These are phyloP conservation scores for Tubosaeta sp. DNA, from an alignment of 768 basidiomycete species.

Conservation along the genomic window DNA sequence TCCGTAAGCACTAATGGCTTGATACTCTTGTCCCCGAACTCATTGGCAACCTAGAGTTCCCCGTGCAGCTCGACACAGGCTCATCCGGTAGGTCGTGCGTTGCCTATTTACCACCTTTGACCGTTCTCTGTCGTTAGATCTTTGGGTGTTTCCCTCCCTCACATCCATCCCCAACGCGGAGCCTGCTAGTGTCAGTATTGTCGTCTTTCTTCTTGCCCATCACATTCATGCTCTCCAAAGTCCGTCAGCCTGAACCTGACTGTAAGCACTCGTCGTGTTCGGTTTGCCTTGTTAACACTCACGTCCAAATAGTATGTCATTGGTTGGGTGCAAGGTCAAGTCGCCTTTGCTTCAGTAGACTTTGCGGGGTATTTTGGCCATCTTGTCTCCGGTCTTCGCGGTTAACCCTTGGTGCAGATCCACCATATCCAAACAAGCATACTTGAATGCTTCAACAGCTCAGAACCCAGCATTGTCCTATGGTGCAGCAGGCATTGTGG, in stretches of 20 bases:
- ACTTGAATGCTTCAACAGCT: slow-evolving; percentile 59
- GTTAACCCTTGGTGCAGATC: slow-evolving; percentile 40
- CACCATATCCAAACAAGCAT: slow-evolving; percentile 63
- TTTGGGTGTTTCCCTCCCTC: slow-evolving; percentile 58
- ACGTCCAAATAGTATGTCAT: slow-evolving; percentile 59
- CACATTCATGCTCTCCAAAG: slow-evolving; percentile 29
- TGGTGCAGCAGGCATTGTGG: slow-evolving; percentile 67
- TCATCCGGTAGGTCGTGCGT: slow-evolving; percentile 36
- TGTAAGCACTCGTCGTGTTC: slow-evolving; percentile 31
- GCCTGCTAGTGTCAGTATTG: slow-evolving; percentile 44
- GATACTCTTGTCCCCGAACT: not conserved
- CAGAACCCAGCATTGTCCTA: slow-evolving; percentile 70
- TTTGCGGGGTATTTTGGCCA: slow-evolving; percentile 60
- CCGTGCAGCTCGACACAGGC: slow-evolving; percentile 80
- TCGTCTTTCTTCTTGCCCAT: not conserved
- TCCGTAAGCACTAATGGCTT: slow-evolving; percentile 36
- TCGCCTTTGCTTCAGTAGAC: slow-evolving; percentile 57
- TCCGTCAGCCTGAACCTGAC: slow-evolving; percentile 54
- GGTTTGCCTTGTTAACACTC: not conserved
- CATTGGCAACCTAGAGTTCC: slow-evolving; percentile 45
- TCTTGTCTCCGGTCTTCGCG: slow-evolving; percentile 3
- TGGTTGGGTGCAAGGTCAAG: slow-evolving; percentile 68
- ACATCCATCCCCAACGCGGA: slow-evolving; percentile 46
- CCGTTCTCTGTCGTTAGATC: slow-evolving; percentile 40
- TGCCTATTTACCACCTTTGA: not conserved